Percentiles rank a stretch among this genome's conserved stretches.
Evolutionary conservation across 139 green algal species (phyloP).

Genomic region (Coccomyxa sp.): DNA sequence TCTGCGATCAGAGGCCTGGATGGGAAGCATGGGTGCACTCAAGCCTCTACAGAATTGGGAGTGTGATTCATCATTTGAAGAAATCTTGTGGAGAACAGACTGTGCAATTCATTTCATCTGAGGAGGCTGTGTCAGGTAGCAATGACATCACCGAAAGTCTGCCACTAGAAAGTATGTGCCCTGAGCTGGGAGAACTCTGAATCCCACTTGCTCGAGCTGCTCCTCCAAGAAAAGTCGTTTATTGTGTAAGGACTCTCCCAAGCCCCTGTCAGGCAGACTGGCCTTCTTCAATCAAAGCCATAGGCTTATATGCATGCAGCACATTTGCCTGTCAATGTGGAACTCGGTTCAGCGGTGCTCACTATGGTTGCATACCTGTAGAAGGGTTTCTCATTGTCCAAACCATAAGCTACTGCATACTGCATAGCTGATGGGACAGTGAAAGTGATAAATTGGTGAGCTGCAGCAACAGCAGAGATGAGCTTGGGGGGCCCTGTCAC

Average conservation of each 20-base stretch:
- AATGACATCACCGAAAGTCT: constrained; percentile 42
- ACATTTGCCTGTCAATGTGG: not conserved
- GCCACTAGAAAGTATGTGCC: constrained; percentile 81
- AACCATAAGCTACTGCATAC: constrained; percentile 60
- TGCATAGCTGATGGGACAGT: constrained; percentile 70
- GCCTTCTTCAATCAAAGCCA: not conserved
- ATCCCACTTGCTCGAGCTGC: constrained; percentile 50
- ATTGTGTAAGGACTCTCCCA: constrained; percentile 32
- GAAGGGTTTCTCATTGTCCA: constrained; percentile 59
- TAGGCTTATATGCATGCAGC: not conserved
- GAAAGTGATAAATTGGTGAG: constrained; percentile 81
- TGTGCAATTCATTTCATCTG: not conserved
- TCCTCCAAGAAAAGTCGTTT: constrained; percentile 48
- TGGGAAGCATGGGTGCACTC: not conserved
- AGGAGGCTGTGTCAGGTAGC: no score
- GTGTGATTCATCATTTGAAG: not conserved
- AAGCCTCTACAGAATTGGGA: no score
- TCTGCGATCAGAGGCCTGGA: constrained; percentile 6
- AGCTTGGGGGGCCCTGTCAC: constrained; percentile 57
- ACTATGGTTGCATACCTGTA: constrained; percentile 35
- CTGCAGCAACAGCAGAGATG: constrained; percentile 65
- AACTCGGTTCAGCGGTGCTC: not conserved
- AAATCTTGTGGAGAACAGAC: not conserved
- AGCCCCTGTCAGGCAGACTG: constrained; percentile 10
- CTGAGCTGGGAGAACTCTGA: constrained; percentile 42